Evolutionary conservation across 2,329 filamentous ascomycete species (phyloP), one percentile per base, ranked within the genome.

Genomic region (Penicillium sp.): DNA sequence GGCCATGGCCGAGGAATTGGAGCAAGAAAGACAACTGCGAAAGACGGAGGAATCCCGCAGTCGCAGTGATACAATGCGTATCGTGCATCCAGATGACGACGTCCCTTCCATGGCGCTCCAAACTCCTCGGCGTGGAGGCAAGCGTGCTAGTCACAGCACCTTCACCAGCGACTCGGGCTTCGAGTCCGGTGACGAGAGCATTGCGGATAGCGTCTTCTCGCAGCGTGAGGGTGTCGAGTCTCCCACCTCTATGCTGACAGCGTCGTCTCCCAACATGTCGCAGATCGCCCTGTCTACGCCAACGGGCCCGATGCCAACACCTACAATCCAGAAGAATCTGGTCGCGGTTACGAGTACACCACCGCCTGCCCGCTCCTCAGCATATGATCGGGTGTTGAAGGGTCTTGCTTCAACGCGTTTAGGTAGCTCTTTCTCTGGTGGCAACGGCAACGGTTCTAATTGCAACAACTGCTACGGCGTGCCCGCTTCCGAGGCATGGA

Each of bases 121-220:
- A 46, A 68, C 68, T 9, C 71, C 69, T 45, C 67, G 67, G 49
- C 69, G 72, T 38, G 68, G 71, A 56, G 59, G 70, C 55, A 75
- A 77, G 52, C 73, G 76, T 42, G 63, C 70, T 54, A 78, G 76
- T 46, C 73, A 75, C 48, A 70, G 70, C 7, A 78, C 76, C 4
- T 70, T 75, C 23, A 78, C 76, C 13, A 79, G 80, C 51, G 84
- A 86, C 66, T 85, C 83, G 6, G 84, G 84, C 47, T 85, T 85
- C 60, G 84, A 86, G 62, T 84, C 81, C 3, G 84, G 84, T 25
- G 76, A 80, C 27, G 83, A 85, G 56, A 81, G 80, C 40, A 76
- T 81, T 25, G 74, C 76, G 10, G 77, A 80, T 29, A 78, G 80
- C 53, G 69, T 82, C 21, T 81, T 80, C 63, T 80, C 77, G 0